Percentiles rank a stretch among this genome's conserved stretches.
phyloP scores from a whole-genome alignment of 768 basidiomycete genomes.

The Pleurotus platypus region DNA sequence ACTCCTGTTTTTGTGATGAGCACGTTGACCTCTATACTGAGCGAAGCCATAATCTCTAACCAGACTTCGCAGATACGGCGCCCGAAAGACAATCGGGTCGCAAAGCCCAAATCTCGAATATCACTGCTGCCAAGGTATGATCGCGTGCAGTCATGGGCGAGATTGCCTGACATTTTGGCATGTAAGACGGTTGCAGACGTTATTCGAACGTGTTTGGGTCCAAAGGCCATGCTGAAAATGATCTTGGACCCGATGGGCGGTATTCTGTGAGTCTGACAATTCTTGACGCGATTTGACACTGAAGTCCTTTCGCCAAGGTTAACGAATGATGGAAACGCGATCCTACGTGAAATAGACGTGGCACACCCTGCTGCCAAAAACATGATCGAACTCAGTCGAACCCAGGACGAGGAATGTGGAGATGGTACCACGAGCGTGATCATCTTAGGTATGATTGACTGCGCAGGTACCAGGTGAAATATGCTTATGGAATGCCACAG shows the following conservation, averaged over 20 bases:
- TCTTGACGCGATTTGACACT: background rate
- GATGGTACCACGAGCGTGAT: slow-evolving; percentile 99
- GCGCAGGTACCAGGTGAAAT: background rate
- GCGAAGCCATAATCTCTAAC: background rate
- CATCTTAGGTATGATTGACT: slow-evolving; percentile 70
- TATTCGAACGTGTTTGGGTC: slow-evolving; percentile 94
- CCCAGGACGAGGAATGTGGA: slow-evolving; percentile 98
- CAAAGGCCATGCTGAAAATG: slow-evolving; percentile 99
- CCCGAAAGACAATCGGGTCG: slow-evolving; percentile 92
- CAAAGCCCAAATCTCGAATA: slow-evolving; percentile 96
- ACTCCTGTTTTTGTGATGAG: slow-evolving; percentile 86
- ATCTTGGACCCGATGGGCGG: slow-evolving; percentile 99
- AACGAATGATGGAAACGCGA: slow-evolving; percentile 99
- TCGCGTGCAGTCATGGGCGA: background rate
- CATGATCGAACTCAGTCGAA: slow-evolving; percentile 97
- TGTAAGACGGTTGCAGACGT: slow-evolving; percentile 94
- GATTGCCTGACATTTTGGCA: background rate
- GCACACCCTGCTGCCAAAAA: slow-evolving; percentile 99
- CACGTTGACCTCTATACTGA: slow-evolving; percentile 25
- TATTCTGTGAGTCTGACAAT: slow-evolving; percentile 64
- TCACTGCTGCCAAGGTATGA: slow-evolving; percentile 90
- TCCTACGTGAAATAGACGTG: slow-evolving; percentile 96
- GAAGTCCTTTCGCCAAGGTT: slow-evolving; percentile 44
- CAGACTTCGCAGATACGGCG: slow-evolving; percentile 65
- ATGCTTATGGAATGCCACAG: slow-evolving; percentile 24